Base-by-base conservation (phyloP, 768 basidiomycete genomes). In the Chalciporus piperatus region DNA sequence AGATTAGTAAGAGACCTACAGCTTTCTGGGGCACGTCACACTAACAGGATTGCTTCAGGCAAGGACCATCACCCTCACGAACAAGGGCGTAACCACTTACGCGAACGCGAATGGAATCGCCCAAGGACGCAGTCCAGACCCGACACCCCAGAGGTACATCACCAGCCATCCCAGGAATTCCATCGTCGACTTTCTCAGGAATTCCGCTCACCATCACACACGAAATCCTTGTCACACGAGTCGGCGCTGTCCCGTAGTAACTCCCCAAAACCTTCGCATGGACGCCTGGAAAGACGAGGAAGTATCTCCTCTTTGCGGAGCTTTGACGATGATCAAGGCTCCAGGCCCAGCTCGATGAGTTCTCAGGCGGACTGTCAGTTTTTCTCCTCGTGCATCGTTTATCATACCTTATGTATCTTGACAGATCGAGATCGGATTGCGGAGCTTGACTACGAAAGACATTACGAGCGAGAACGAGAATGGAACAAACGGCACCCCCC, bases 341-440 rank as follows among this genome's bases (percentile, higher is more conserved):
- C 78, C 1, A 64, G 69, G 44, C 70, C 73, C 20, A 79, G 74
- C 41, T 80, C 81, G 0, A 48, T 70, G 11, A 66, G 70, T 52
- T 84, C 82, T 33, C 75, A 76, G 51, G 68, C 75, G n/a, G 79
- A 82, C 25, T 71, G 83, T 84, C 57, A 66, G 81, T 67, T 41
- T 20, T 32, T 23, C 27, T 27, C 32, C 16, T 20, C 19, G 14
- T 48, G 56, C 47, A 41, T 41, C 44, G 14, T 17, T 25, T 35
- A 4, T 27, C 13, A 19, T 27, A 39, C 32, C 46, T 48, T 22
- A 41, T 12, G 13, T 19, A 11, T 30, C 44, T 59, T 48, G 9
- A 20, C 51, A 83, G 83, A 79, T 63, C 70, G 64, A 42, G 80
- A 81, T 38, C 71, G 70, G 32, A 60, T 70, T 6, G 62, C 61